Evolutionary conservation across 352 stramenopile species (phyloP).

Genomic region (Pythium dissotocum): DNA sequence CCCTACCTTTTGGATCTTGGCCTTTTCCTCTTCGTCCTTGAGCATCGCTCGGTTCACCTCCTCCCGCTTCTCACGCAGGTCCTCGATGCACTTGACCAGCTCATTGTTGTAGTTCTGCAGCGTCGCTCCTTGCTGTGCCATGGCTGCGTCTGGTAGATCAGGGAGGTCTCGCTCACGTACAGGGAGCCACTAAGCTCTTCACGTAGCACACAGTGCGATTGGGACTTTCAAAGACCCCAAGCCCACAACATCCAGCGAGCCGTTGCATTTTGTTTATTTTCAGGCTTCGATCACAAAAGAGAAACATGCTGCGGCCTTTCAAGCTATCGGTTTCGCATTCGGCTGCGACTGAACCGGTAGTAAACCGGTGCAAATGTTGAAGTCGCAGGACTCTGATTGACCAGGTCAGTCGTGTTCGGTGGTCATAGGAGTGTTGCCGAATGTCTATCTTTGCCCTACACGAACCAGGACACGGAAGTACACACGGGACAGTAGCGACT

Average conservation of each 20-base stretch:
- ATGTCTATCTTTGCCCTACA: not conserved
- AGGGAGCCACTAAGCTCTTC: not conserved
- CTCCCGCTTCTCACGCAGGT: constrained; percentile 91
- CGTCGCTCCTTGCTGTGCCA: constrained; percentile 92
- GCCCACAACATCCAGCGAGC: not conserved
- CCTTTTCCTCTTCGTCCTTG: constrained; percentile 94
- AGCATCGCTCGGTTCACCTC: constrained; percentile 92
- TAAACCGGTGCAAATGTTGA: not conserved
- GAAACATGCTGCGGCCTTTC: not conserved
- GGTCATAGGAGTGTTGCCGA: too few species aligned
- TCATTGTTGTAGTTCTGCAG: constrained; percentile 97
- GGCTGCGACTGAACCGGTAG: not conserved
- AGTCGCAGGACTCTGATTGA: not conserved
- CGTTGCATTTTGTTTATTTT: not conserved
- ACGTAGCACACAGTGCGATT: not conserved
- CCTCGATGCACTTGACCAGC: constrained; percentile 95
- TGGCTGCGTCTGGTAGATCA: constrained; percentile 15
- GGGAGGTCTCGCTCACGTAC: not conserved
- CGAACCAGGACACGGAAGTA: too few species aligned
- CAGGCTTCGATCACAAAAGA: not conserved
- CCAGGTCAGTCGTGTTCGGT: too few species aligned
- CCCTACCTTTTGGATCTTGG: constrained; percentile 91
- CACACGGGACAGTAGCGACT: too few species aligned
- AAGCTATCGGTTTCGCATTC: not conserved
- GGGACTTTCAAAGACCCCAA: not conserved